Evolutionary conservation across 495 filamentous ascomycete species (phyloP).

Genomic region (Aspergillus baeticus): DNA sequence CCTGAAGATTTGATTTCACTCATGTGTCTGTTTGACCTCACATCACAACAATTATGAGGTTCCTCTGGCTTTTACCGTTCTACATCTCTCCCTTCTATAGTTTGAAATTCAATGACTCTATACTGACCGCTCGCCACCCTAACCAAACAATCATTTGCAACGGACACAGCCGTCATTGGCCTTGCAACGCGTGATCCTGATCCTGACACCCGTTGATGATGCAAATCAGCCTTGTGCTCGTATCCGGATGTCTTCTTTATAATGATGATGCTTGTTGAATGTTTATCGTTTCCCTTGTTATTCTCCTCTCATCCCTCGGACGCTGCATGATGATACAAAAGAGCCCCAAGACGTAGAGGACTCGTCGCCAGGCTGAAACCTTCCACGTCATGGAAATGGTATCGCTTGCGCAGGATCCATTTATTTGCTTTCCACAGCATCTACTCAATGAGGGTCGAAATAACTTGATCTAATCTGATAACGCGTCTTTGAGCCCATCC

Average conservation of each 20-base stretch:
- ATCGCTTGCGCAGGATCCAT: conserved; percentile 32
- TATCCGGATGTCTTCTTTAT: not conserved
- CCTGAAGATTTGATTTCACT: not conserved
- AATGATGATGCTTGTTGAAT: conserved; percentile 1
- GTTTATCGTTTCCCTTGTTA: not conserved
- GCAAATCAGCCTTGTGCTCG: not conserved
- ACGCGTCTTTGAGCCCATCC: conserved; percentile 3
- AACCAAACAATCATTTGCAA: conserved; percentile 8
- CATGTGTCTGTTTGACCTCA: not conserved
- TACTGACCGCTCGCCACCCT: conserved; percentile 16
- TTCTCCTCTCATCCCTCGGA: conserved; percentile 11
- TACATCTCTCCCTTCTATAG: not conserved
- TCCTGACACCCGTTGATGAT: conserved; percentile 13
- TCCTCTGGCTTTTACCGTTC: not conserved
- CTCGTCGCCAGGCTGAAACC: conserved; percentile 17
- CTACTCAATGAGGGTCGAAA: conserved; percentile 43
- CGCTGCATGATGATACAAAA: conserved; percentile 44
- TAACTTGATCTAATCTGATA: conserved; percentile 62
- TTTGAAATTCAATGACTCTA: not conserved
- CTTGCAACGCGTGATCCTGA: conserved; percentile 18
- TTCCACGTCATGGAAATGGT: conserved; percentile 26
- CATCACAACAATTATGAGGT: too few species aligned
- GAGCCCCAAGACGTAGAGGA: conserved; percentile 32
- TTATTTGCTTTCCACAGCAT: conserved; percentile 4
- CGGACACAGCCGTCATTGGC: conserved; percentile 21